Evolutionary conservation across 441 rosid species (phyloP).

Genomic region (Kokia cookei): DNA sequence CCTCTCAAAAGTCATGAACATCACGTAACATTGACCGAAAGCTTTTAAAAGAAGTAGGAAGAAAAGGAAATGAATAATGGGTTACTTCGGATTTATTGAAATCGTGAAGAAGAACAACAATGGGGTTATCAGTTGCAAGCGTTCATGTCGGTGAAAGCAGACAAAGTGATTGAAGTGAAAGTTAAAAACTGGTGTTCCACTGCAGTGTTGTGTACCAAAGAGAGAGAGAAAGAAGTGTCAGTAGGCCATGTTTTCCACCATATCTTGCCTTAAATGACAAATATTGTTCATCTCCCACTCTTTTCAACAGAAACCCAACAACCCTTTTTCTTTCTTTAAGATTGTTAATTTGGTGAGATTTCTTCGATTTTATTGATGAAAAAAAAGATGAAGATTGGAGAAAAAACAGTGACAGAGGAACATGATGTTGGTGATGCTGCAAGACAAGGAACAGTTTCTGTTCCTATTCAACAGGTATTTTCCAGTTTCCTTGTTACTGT

Average conservation of each 20-base stretch:
- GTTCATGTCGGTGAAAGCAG: background rate
- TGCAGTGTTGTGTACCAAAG: background rate
- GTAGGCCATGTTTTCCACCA: constrained; percentile 14
- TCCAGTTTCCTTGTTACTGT: background rate
- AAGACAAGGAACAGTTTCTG: constrained; percentile 1
- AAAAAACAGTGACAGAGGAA: constrained; percentile 12
- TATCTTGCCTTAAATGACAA: constrained; percentile 20
- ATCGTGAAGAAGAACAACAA: background rate
- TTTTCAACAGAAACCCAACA: constrained; percentile 8
- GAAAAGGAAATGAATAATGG: background rate
- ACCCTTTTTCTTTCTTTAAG: background rate
- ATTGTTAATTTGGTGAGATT: background rate
- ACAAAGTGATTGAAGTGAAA: background rate
- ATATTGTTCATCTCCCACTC: constrained; percentile 11
- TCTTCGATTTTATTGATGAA: background rate
- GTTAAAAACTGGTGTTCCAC: background rate
- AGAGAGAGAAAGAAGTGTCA: background rate
- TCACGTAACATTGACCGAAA: background rate
- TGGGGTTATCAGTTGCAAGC: background rate
- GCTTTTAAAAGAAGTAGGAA: background rate
- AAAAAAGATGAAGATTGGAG: constrained; percentile 13
- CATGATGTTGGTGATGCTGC: constrained; percentile 4
- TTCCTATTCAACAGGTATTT: constrained; percentile 15
- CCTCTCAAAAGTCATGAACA: background rate
- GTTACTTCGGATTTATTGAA: background rate